These are phyloP conservation scores for Salvia sclarea DNA, from an alignment of 305 asterid species.

Conservation along the genomic window DNA sequence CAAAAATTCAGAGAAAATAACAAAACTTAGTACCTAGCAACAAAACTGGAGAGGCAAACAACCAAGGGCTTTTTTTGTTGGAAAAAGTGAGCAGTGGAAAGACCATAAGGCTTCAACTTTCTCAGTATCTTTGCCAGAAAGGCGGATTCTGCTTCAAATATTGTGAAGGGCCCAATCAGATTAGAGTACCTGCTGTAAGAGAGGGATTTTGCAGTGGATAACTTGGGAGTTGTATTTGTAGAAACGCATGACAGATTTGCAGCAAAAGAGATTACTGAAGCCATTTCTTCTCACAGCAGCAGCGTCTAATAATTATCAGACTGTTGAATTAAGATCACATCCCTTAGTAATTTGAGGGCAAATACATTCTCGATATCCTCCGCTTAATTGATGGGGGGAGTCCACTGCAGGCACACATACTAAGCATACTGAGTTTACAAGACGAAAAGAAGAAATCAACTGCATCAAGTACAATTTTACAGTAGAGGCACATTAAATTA, in stretches of 20 bases:
- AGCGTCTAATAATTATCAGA: constrained; percentile 8
- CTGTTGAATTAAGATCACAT: constrained; percentile 19
- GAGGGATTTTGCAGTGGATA: constrained; percentile 25
- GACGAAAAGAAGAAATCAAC: constrained; percentile 10
- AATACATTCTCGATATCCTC: constrained; percentile 6
- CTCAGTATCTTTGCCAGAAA: constrained; percentile 29
- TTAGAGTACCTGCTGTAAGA: constrained; percentile 28
- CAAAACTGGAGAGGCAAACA: constrained; percentile 34
- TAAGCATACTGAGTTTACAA: background rate
- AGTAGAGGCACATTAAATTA: too few relatives aligned
- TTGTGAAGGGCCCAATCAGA: constrained; percentile 7
- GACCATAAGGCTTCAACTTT: constrained; percentile 38
- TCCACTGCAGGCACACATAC: background rate
- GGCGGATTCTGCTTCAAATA: constrained; percentile 32
- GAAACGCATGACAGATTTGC: constrained; percentile 33
- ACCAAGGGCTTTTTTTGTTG: constrained; percentile 29
- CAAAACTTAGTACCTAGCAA: constrained; percentile 29
- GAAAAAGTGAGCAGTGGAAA: constrained; percentile 22
- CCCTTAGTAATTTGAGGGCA: constrained; percentile 9
- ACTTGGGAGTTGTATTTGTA: constrained; percentile 29
- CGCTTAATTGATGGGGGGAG: background rate
- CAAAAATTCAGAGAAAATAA: constrained; percentile 7
- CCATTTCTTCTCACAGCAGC: constrained; percentile 35
- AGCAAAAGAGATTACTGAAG: constrained; percentile 30
- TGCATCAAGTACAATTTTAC: background rate